Conservation (phyloP, 352 stramenopile genomes). For the Pythium sp. region DNA sequence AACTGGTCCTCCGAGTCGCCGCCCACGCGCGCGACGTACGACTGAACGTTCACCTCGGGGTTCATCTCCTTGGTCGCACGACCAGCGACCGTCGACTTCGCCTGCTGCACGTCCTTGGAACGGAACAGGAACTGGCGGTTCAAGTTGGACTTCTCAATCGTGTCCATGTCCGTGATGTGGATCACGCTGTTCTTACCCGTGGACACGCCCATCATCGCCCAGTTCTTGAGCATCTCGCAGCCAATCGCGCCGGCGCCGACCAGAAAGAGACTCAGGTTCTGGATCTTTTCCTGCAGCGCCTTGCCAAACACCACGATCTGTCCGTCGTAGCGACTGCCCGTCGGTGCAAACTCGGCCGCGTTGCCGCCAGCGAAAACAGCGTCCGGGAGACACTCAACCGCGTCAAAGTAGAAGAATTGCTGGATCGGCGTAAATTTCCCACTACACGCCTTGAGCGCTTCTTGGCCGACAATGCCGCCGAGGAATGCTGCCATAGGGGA, state of each 20-base stretch:
- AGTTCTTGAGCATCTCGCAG: conserved; percentile 99
- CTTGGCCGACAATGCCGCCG: conserved; percentile 97
- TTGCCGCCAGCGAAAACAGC: conserved; percentile 37
- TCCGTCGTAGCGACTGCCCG: conserved; percentile 90
- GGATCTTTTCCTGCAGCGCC: conserved; percentile 76
- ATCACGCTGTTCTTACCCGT: conserved; percentile 85
- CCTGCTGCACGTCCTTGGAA: conserved; percentile 94
- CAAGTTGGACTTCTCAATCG: conserved; percentile 99
- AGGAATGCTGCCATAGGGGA: conserved; percentile 96
- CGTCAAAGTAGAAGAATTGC: conserved; percentile 99
- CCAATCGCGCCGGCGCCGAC: conserved; percentile 98
- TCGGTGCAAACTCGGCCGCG: conserved; percentile 53
- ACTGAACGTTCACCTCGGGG: conserved; percentile 88
- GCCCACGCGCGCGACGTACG: conserved; percentile 84
- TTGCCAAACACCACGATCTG: conserved; percentile 91
- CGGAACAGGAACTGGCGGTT: conserved; percentile 99
- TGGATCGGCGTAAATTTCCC: conserved; percentile 99
- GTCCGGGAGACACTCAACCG: conserved; percentile 94
- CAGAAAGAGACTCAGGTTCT: conserved; percentile 93
- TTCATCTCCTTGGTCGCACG: conserved; percentile 96
- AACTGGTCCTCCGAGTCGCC: conserved; percentile 97
- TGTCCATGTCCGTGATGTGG: conserved; percentile 99
- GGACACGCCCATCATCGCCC: conserved; percentile 98
- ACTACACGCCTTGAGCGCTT: conserved; percentile 98
- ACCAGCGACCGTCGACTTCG: conserved; percentile 95